Base-by-base conservation (phyloP, 176 grass and related monocot species). In the Oryza glumipatula region DNA sequence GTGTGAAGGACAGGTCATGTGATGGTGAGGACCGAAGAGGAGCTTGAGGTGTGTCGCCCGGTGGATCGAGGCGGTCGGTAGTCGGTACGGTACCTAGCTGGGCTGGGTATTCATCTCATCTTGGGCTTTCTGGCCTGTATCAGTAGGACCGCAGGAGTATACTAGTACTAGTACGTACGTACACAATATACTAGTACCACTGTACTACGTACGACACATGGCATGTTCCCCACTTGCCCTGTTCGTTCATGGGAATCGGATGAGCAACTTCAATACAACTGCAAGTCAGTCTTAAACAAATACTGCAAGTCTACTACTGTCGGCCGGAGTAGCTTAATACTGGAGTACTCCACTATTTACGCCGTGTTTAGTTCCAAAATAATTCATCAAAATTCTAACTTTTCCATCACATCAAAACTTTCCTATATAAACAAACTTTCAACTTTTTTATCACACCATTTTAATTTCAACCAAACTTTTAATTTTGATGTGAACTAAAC, bases 1-100 rank as follows among this genome's bases (percentile, higher is more conserved):
- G 39, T 9, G 63, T 14, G 23, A 33, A 60, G 23, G 86, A 74
- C 87, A 88, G 47, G 64, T 47, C 76, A 80, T 63, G 87, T 80
- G 82, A 33, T 16, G 9, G 30, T 14, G 56, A 5, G 41, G 41
- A 8, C 4, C 4, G 35, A 36, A 0, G 39, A 30, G 67, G 67
- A 63, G n/a, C 51, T 9, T 64, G 73, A 69, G 66, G 58, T 24
- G 58, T 24, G 68, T 41, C 46, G 47, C 58, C 61, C 68, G 66
- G 81, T 54, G 26, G 65, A 23, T 63, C 58, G n/a, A 63, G 58
- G 58, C 2, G 58, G n/a, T 63, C 21, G 7, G 58, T 63, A 63
- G 7, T 41, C 58, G 58, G 54, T 58, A 21, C 6, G 9, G 43
- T 41, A 41, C 39, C 14, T 76, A 49, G 35, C 68, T 68, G 73